Evolutionary conservation across 306 rosid species (phyloP), one percentile per base, ranked within the genome.

Genomic region (Lupinus albus): DNA sequence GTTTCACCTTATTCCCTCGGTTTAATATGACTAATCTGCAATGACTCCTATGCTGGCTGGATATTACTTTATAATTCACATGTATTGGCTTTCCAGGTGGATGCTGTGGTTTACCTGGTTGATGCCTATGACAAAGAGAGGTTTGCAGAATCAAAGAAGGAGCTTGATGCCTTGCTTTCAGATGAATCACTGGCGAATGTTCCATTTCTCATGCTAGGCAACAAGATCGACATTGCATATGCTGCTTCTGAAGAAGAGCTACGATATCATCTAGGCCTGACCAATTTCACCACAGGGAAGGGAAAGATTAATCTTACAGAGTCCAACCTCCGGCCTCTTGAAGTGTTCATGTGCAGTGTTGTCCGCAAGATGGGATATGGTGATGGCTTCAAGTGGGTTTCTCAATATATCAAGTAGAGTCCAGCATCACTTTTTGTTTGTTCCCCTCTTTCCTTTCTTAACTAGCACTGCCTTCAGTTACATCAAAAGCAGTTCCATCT

Each of bases 281-380:
- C 84, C 36, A 84, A 81, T 83, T 84, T 84, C 65, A 81, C 89
- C 28, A 84, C 89, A 0, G 89, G 89, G 4, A 84, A 84, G 72
- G 89, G 86, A 56, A 81, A 81, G 74, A 68, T 76, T 64, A 81
- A 74, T 61, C 73, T 84, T 65, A 64, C 61, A 0, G 89, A 81
- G 61, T 60, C 86, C 62, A 81, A 76, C 44, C 76, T 81, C 16
- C 84, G 89, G 28, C 89, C 89, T 33, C 80, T 84, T 10, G 86
- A 84, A 67, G 89, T 84, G 47, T 84, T 84, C 77, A 84, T 84
- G 89, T 84, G 89, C 81, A 84, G 89, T 69, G 79, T 84, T 58
- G 84, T 84, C 66, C 86, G 86, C 66, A 84, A 84, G 77, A 84
- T 84, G 89, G 89, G 86, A 5, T 84, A 84, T 11, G 89, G 89